These are phyloP conservation scores for Austropuccinia psidii DNA, from an alignment of 1,284 basidiomycete genomes.

Conservation along the genomic window DNA sequence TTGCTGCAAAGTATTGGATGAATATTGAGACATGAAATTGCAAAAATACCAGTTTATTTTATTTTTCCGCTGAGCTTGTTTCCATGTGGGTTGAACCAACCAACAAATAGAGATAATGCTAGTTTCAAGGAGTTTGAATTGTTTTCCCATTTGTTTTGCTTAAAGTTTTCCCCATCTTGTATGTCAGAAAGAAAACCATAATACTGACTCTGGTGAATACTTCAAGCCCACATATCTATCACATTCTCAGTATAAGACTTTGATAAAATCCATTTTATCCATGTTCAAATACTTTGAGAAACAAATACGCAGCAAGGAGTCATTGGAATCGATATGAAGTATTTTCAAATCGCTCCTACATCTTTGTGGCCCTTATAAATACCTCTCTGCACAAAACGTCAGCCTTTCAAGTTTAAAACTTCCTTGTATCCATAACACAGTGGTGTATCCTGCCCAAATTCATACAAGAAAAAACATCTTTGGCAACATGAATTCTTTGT, in stretches of 20 bases:
- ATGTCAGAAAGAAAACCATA: background rate
- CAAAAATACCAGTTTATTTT: background rate
- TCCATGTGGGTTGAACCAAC: background rate
- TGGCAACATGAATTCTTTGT: too few species aligned
- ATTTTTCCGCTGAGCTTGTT: conserved; percentile 6
- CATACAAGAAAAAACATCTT: too few species aligned
- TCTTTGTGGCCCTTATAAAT: too few species aligned
- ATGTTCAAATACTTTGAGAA: background rate
- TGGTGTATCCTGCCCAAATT: too few species aligned
- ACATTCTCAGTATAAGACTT: background rate
- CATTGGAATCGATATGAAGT: too few species aligned
- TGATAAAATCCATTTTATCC: background rate
- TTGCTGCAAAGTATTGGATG: background rate
- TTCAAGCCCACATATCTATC: background rate
- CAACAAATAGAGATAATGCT: background rate
- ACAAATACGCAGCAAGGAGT: too few species aligned
- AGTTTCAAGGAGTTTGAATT: background rate
- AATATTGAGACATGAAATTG: background rate
- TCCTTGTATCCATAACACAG: too few species aligned
- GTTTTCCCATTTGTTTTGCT: background rate
- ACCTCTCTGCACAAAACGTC: too few species aligned
- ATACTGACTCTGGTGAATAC: background rate
- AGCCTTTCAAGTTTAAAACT: too few species aligned
- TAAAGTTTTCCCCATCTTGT: background rate
- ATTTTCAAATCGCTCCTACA: too few species aligned